Base-by-base conservation (phyloP, 306 rosid species). In the Quercus bicolor region DNA sequence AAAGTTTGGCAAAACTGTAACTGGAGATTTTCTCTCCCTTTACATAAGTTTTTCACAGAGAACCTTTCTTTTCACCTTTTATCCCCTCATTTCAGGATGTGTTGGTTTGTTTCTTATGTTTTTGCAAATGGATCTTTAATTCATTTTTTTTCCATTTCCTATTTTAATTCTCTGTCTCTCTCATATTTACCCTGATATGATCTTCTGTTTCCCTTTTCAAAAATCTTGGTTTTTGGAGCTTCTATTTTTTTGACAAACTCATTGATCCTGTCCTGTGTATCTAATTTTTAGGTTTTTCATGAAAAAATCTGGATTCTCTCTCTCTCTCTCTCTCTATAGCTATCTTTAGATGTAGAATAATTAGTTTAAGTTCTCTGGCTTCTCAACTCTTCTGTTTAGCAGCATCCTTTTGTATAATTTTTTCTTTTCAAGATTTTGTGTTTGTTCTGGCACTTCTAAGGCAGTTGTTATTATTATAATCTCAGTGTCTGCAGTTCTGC, bases 1-100 rank as follows among this genome's bases (percentile, higher is more conserved):
- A 19, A n/a, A 66, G 16, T 18, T 70, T 85, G 82, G 76, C 83
- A 81, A 78, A 78, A 59, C 33, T 70, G 26, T 74, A 52, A 78
- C 75, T 56, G 60, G 14, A 75, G 51, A 75, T 71, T 48, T 61
- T 70, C 53, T 68, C 66, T n/a, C 72, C 80, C 26, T 68, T 77
- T 51, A 16, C 31, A 48, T 60, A 74, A 64, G 72, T 60, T 14
- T 23, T 71, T 53, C 37, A 20, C 26, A 62, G 68, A 61, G 53
- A 28, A 62, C 73, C 73, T 28, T 80, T 81, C 82, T 75, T 72
- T 71, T 76, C 16, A 48, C 53, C 16, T 48, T 48, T 48, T 59
- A 75, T 79, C 75, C 73, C 79, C 79, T 34, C 56, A 13, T 48
- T 48, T 6, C 45, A 70, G 85, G 54, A 77, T 74, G 33, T 78